Base-by-base conservation (phyloP, 2,329 filamentous ascomycete genomes). In the Coniochaeta pulveracea region DNA sequence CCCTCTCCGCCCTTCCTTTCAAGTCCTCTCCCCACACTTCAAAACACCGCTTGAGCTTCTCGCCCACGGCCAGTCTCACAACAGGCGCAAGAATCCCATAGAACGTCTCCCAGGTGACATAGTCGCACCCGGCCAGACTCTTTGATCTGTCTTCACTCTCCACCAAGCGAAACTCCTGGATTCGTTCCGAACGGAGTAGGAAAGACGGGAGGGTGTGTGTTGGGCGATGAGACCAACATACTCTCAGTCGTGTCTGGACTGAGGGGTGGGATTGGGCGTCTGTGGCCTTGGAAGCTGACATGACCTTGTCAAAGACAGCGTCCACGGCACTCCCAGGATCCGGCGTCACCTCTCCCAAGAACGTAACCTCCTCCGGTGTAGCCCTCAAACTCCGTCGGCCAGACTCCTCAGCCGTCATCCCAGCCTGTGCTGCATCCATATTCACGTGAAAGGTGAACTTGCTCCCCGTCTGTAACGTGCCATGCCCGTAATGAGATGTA, bases 51-150 rank as follows among this genome's bases (percentile, higher is more conserved):
- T 46, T 38, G 18, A 66, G 40, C 40, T 47, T 40, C 6, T 29
- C 33, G 2, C 56, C 56, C 18, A 55, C 52, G 2, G 48, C 41
- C 18, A 43, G 25, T 44, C 46, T 54, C 11, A 63, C 48, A 10
- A 54, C 45, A 4, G 47, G 47, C 8, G 50, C 55, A 36, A 64
- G 23, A 5, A 50, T 31, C 0, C 62, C 60, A 24, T 57, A 56
- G 41, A 63, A 63, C n/a, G 61, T 65, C 51, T 66, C 61, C 55
- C 55, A 63, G 46, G 53, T 58, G 10, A 37, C 43, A 42, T 64
- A 66, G 34, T 58, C 55, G n/a, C 54, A 60, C 39, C 56, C 54
- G 14, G 47, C 52, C 10, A 48, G 51, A 12, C 43, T 48, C 5
- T 43, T 44, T 8, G 37, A n/a, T n/a, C n/a, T n/a, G n/a, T n/a